Base-by-base conservation (phyloP, 2,329 filamentous ascomycete species). In the Cladosporium cucumerinum region DNA sequence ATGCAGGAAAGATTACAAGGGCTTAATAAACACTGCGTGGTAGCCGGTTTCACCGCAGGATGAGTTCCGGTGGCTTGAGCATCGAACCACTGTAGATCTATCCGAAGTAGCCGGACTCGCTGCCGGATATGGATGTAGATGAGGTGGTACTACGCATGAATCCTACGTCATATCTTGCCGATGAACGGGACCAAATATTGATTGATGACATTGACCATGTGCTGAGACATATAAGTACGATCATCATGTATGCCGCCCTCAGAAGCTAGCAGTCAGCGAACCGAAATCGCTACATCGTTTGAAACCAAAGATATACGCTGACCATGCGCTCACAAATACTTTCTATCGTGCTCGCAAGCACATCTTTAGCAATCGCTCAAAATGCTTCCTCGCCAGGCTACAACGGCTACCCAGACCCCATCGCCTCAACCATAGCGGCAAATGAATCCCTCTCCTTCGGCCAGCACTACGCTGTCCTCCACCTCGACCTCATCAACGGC, bases 401-500 rank as follows among this genome's bases (percentile, higher is more conserved):
- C 67, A 63, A 66, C 61, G 61, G 61, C 62, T 61, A 64, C 25
- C 66, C 68, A 8, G 52, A 66, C 65, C 66, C 65, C 64, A 71
- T 72, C 54, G 36, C 68, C 57, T 69, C 69, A 21, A 72, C 70
- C 28, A 65, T 73, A 55, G 57, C 69, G 5, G 49, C 52, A n/a
- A 69, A 68, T 63, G 57, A 54, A 28, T 68, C 64, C 54, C 63
- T 75, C 36, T 66, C 69, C 36, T 78, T 79, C 67, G 77, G 76
- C 62, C 61, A 69, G 11, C 69, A 76, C 68, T 80, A 78, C 67
- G 78, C 77, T 1, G 71, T 80, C 63, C 77, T 81, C 49, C 80
- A 82, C 67, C 72, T 81, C n/a, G 79, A 81, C 68, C 68, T 78
- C 14, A 80, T 79, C 72, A 72, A 74, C 26, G 70, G 71, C 52